Evolutionary conservation across 495 filamentous ascomycete species (phyloP), one percentile per base, ranked within the genome.

Genomic region (Hypoxylon perforatum): DNA sequence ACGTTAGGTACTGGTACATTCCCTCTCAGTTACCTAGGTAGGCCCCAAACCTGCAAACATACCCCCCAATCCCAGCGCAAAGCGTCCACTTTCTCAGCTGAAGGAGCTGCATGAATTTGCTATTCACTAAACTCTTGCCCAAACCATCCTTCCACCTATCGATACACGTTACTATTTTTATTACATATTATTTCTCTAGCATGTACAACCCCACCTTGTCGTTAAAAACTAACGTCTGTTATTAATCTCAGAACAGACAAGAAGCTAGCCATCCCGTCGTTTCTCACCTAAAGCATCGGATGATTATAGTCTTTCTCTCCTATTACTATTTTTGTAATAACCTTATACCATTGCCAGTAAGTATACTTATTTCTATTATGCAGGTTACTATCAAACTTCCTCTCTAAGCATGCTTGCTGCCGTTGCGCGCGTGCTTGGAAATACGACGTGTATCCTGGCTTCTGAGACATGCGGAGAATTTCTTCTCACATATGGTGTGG

Each of bases 111-210:
- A 61, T 63, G 38, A 64, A 57, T 65, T 65, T 49, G 51, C 56
- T 50, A 65, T 69, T 57, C 21, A 33, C 45, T 39, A 35, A 22
- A 6, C 46, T 46, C 14, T 42, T 45, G 25, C 30, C 19, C 18
- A 33, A 44, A 22, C 33, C 1, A 5, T 3, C 30, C 7, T 42
- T 38, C 50, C 10, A 54, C 57, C 57, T 65, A 61, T 63, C 61
- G 55, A 65, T 60, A 62, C 10, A 44, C 39, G 57, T 61, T 69
- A 21, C 61, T 69, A 69, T 69, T 69, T 65, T 52, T 65, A 65
- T 60, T 61, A 8, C 11, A 47, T 55, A 64, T 69, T 60, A 50
- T 64, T 69, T 50, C 61, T 57, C 25, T 28, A 28, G 3, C 25
- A 8, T 35, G 55, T 52, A n/a, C 60, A 63, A 51, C 53, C 60